These are phyloP conservation scores for Paraphysoderma sedebokerense DNA, from an alignment of 371 early-diverging fungal genomes.

Conservation along the genomic window DNA sequence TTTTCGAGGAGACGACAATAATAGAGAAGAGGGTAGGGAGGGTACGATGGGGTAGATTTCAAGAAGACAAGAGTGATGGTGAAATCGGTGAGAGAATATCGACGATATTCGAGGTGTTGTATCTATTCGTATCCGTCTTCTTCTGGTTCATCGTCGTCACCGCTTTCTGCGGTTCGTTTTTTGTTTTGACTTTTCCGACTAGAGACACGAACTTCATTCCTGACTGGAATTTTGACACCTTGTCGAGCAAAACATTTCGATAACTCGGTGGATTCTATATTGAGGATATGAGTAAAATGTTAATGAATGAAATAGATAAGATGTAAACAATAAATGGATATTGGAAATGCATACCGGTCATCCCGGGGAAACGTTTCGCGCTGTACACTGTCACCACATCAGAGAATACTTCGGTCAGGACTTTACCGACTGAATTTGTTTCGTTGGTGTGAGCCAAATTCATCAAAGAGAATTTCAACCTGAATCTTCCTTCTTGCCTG, in stretches of 20 bases:
- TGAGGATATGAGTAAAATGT: too few species aligned
- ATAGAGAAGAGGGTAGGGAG: too few species aligned
- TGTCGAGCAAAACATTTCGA: constrained; percentile 38
- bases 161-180: too few species aligned
- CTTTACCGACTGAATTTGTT: not conserved
- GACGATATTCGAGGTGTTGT: too few species aligned
- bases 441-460: constrained; percentile 6
- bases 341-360: constrained; percentile 19
- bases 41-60: too few species aligned
- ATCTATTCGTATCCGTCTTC: too few species aligned
- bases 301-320: too few species aligned
- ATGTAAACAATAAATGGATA: not conserved
- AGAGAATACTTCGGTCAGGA: constrained; percentile 15
- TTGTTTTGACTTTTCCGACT: too few species aligned
- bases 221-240: constrained; percentile 37
- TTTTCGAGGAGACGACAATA: too few species aligned
- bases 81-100: too few species aligned
- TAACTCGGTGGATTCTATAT: constrained; percentile 28
- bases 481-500: constrained; percentile 25
- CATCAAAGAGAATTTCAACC: constrained; percentile 20
- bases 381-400: constrained; percentile 32
- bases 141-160: too few species aligned
- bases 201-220: constrained; percentile 16
- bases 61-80: too few species aligned
- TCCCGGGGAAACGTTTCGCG: constrained; percentile 44